Conservation (phyloP, 257 asterid genomes). For the Plantago major region DNA sequence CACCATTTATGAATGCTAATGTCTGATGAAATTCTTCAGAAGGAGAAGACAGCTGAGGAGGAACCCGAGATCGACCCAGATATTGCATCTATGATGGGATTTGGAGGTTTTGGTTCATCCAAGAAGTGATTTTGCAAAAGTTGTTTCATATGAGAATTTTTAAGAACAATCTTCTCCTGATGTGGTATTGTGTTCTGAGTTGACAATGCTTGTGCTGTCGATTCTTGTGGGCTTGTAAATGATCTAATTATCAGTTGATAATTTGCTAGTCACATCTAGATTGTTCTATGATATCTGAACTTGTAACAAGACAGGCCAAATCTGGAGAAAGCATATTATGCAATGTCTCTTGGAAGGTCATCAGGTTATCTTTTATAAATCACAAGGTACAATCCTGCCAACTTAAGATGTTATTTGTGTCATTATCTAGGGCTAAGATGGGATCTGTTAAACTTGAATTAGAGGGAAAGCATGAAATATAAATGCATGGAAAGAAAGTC, state of each 20-base stretch:
- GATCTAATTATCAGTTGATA: neutral
- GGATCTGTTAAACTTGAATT: neutral
- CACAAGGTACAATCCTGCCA: too few species aligned
- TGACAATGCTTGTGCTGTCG: neutral
- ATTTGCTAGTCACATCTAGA: neutral
- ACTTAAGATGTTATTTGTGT: too few species aligned
- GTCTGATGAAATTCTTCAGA: constrained; percentile 36
- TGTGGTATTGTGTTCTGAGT: constrained; percentile 3
- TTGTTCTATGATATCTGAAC: neutral
- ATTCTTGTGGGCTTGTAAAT: constrained; percentile 5
- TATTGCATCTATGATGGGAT: constrained; percentile 95
- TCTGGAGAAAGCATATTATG: too few species aligned
- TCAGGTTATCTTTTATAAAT: too few species aligned
- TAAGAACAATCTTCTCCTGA: neutral
- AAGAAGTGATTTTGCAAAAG: constrained; percentile 46
- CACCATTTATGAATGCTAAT: constrained; percentile 7
- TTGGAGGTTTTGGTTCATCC: constrained; percentile 84
- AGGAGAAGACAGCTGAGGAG: constrained; percentile 78
- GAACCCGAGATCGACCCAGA: constrained; percentile 91
- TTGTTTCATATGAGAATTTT: constrained; percentile 1
- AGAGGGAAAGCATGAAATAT: neutral
- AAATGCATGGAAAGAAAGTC: constrained; percentile 4
- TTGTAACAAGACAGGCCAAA: too few species aligned
- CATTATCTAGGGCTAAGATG: too few species aligned
- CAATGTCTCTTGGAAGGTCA: too few species aligned